Base-by-base conservation (phyloP, 495 filamentous ascomycete species). In the Cercophora sp. region DNA sequence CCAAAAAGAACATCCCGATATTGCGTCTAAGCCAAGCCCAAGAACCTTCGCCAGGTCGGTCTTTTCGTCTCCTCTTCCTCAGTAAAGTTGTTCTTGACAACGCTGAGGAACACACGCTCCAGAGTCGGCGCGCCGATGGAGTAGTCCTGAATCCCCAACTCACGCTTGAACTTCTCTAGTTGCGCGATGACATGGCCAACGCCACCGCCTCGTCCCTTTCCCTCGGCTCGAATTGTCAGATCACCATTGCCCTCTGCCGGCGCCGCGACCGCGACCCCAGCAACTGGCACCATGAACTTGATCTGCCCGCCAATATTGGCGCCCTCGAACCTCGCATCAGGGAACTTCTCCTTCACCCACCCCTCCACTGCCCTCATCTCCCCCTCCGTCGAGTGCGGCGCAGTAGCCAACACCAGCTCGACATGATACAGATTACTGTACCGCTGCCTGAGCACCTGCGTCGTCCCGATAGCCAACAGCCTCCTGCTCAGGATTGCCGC, bases 71-170 rank as follows among this genome's bases (percentile, higher is more conserved):
- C 61, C 45, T 91, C 86, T 65, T 91, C 88, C 48, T 79, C 69
- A 4, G 89, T 77, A 63, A 85, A 79, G 62, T 89, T 84, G 67
- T 81, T 79, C 23, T 79, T 79, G 1, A 91, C 86, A 60, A 91
- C 88, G 25, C 70, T 81, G 66, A 94, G 67, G 69, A 94, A 94
- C 1, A 92, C 87, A 66, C 90, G 84, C 66, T 92, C 89, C 48
- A 92, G 73, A 10, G 86, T 90, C 32, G 86, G 88, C 52, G 85
- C 85, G 29, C 79, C 84, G 55, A 89, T 84, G 36, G 81, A 84
- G 65, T 87, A 92, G 64, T 86, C 85, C 69, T 85, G 81, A 36
- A 91, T 70, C 1, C 86, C 83, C 23, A 90, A 63, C 26, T 68
- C 66, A 25, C 81, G 72, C 62, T 84, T 87, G 47, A 79, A 66